These are phyloP conservation scores for Brassica hybrid DNA, from an alignment of 441 rosid species.

Conservation along the genomic window DNA sequence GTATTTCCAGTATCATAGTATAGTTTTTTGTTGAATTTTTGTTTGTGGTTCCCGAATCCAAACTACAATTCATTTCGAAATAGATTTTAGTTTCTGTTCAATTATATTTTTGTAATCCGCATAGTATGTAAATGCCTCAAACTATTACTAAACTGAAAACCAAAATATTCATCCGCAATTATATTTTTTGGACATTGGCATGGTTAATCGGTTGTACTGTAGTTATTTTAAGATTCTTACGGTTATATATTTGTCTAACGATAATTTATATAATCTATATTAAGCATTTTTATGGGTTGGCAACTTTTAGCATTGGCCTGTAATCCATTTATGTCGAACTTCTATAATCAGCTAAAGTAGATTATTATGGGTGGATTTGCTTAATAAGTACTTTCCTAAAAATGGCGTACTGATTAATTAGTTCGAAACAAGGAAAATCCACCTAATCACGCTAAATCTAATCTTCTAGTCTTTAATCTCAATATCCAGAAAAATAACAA, in stretches of 20 bases:
- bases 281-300: slow-evolving; percentile 30
- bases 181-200: no score
- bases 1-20: no score
- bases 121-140: no score
- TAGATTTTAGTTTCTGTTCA: no score
- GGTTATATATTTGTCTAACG: neutral
- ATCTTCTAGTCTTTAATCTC: slow-evolving; percentile 29
- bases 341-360: slow-evolving; percentile 20
- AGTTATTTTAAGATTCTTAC: no score
- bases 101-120: no score
- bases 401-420: slow-evolving; percentile 27
- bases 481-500: slow-evolving; percentile 14
- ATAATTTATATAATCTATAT: neutral
- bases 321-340: slow-evolving; percentile 25
- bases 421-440: slow-evolving; percentile 24
- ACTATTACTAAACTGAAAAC: neutral
- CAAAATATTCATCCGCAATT: neutral
- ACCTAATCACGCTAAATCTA: slow-evolving; percentile 33
- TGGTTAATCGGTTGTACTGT: no score
- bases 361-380: slow-evolving; percentile 23
- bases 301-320: slow-evolving; percentile 27
- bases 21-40: no score
- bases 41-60: no score
- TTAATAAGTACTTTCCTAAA: slow-evolving; percentile 24
- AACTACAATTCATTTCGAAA: no score